Evolutionary conservation across 23 red algal species (phyloP).

Genomic region (Gracilaria domingensis): DNA sequence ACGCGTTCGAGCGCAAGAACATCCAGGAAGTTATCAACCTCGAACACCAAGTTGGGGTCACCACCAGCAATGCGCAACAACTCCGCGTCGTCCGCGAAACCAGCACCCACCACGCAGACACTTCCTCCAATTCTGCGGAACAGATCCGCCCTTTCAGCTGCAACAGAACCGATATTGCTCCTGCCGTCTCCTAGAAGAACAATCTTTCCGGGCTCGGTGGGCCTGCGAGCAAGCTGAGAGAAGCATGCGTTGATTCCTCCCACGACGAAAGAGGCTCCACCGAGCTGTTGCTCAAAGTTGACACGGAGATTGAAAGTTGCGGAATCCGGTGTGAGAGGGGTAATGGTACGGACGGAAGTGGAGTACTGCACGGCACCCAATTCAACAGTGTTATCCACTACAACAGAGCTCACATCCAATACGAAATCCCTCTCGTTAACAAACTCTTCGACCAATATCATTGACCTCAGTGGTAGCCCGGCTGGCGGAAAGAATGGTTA

Average conservation of each 20-base stretch:
- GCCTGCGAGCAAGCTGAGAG: conserved; percentile 3
- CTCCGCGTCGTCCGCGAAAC: neutral
- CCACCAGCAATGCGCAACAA: conserved; percentile 28
- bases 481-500: neutral
- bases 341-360: neutral
- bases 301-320: neutral
- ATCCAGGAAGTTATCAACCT: conserved; percentile 41
- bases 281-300: neutral
- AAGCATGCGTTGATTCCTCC: conserved; percentile 41
- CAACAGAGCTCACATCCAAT: conserved; percentile 24
- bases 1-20: conserved; percentile 10
- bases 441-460: conserved; percentile 22
- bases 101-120: conserved; percentile 32
- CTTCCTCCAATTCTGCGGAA: conserved; percentile 31
- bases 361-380: conserved; percentile 39
- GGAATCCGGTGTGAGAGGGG: conserved; percentile 4
- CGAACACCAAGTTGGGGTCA: conserved; percentile 6
- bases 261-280: conserved; percentile 26
- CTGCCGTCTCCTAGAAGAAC: conserved; percentile 42
- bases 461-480: neutral
- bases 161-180: neutral
- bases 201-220: conserved; percentile 18
- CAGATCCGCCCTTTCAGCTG: neutral
- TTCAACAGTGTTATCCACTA: conserved; percentile 41
- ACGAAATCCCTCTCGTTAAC: conserved; percentile 36